These are phyloP conservation scores for Paraconiothyrium sp. DNA, from an alignment of 2,329 filamentous ascomycete species.

Conservation along the genomic window DNA sequence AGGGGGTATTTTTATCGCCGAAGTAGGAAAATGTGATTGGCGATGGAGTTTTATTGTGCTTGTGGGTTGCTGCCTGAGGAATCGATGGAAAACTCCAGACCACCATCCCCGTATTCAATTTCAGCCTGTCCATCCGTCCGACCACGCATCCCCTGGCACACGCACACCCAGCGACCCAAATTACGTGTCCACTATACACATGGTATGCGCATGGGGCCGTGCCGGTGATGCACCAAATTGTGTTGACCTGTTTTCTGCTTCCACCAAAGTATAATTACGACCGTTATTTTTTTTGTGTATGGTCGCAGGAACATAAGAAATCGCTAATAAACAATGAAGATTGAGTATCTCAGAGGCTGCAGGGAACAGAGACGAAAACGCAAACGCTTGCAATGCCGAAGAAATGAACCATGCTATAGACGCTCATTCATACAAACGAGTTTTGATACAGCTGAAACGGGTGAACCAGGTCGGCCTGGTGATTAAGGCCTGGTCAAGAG, in stretches of 20 bases:
- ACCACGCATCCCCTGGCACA: conserved; percentile 25
- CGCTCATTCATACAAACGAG: conserved; percentile 50
- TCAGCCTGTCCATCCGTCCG: conserved; percentile 40
- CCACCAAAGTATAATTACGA: conserved; percentile 25
- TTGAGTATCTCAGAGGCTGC: conserved; percentile 43
- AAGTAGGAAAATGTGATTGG: conserved; percentile 42
- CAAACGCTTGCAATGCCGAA: conserved; percentile 50
- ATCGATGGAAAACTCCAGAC: conserved; percentile 11
- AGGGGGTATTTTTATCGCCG: conserved; percentile 50
- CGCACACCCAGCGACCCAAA: conserved; percentile 37
- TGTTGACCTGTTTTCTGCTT: conserved; percentile 31
- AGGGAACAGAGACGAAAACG: conserved; percentile 40
- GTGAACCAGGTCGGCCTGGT: conserved; percentile 18
- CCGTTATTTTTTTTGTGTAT: conserved; percentile 32
- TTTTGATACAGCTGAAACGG: conserved; percentile 48
- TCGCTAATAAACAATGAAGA: conserved; percentile 38
- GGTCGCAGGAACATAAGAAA: conserved; percentile 48
- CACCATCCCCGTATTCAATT: conserved; percentile 42
- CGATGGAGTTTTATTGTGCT: conserved; percentile 46
- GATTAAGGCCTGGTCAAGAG: conserved; percentile 22
- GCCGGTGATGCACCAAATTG: conserved; percentile 30
- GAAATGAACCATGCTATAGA: conserved; percentile 50
- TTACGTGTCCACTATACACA: conserved; percentile 44
- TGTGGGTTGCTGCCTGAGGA: conserved; percentile 24
- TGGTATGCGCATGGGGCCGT: conserved; percentile 24